Evolutionary conservation across 345 rosid genomes (phyloP).

Genomic region (Kernera saxatilis): DNA sequence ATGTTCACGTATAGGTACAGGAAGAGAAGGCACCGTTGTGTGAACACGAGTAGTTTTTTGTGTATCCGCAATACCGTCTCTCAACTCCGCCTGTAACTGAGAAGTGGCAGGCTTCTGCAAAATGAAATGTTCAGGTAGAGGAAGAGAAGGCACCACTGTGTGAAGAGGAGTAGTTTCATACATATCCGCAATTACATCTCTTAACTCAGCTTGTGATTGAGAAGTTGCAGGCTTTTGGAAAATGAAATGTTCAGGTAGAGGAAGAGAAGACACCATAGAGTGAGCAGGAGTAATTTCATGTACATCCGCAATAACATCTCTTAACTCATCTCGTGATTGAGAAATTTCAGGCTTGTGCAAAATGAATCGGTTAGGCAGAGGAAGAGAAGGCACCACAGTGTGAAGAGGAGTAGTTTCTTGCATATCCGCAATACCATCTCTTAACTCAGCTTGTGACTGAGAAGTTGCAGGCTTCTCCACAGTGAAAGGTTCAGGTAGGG

Average conservation of each 20-base stretch:
- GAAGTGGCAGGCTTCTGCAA: conserved; percentile 25
- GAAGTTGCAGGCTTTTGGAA: conserved; percentile 22
- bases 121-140: conserved; percentile 5
- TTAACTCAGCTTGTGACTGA: conserved; percentile 26
- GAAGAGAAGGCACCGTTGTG: conserved; percentile 31
- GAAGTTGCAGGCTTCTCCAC: conserved; percentile 34
- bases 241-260: neutral
- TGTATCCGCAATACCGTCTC: conserved; percentile 14
- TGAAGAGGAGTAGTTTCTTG: conserved; percentile 1
- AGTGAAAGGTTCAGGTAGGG: conserved; percentile 21
- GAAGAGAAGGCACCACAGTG: conserved; percentile 35
- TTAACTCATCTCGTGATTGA: conserved; percentile 26
- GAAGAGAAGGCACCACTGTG: conserved; percentile 43
- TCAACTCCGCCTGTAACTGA: conserved; percentile 23
- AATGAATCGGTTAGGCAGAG: neutral
- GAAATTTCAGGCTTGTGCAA: conserved; percentile 25
- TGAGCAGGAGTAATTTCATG: neutral
- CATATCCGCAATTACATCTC: conserved; percentile 20
- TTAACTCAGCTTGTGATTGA: conserved; percentile 25
- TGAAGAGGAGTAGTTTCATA: neutral
- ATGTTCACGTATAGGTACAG: conserved; percentile 1
- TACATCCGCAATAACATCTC: conserved; percentile 21
- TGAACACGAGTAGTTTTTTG: neutral
- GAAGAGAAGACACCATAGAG: conserved; percentile 30
- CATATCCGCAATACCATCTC: conserved; percentile 10